Percentiles rank a stretch among this genome's conserved stretches.
These are phyloP conservation scores for Naganishia vishniacii DNA, from an alignment of 768 basidiomycete species.

Conservation along the genomic window DNA sequence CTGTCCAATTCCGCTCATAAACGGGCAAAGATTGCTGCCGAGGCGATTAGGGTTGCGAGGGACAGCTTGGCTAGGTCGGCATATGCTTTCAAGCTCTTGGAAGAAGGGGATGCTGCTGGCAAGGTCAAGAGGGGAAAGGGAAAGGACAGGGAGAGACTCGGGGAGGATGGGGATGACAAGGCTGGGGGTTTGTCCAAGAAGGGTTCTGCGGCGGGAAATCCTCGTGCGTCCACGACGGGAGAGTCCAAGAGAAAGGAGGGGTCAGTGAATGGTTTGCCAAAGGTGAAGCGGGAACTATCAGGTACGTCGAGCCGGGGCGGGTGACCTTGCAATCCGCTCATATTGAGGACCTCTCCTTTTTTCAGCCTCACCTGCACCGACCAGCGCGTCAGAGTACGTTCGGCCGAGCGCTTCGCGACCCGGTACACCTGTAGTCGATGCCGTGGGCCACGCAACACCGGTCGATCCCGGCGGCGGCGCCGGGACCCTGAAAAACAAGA, in stretches of 20 bases:
- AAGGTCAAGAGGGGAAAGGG: conserved; percentile 12
- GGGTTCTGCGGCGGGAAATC: background rate
- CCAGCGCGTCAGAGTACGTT: background rate
- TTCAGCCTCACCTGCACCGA: conserved; percentile 24
- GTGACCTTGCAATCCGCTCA: background rate
- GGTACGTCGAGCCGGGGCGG: conserved; percentile 14
- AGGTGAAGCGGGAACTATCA: conserved; percentile 22
- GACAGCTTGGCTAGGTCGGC: conserved; percentile 8
- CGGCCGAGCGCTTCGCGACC: background rate
- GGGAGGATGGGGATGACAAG: conserved; percentile 1
- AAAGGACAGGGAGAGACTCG: conserved; percentile 3
- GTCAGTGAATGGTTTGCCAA: conserved; percentile 14
- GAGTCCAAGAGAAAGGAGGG: conserved; percentile 4
- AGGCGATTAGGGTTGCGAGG: conserved; percentile 3
- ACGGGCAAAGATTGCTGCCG: background rate
- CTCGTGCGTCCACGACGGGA: background rate
- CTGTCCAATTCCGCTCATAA: conserved; percentile 2
- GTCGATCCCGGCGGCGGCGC: no score
- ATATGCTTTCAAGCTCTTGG: conserved; percentile 1
- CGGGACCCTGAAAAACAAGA: conserved; percentile 22
- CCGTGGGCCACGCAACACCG: no score
- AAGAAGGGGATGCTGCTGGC: background rate
- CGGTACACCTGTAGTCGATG: conserved; percentile 5
- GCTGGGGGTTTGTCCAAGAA: background rate
- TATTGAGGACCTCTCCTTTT: background rate